Evolutionary conservation across 169 alveolate species (phyloP), one percentile per base, ranked within the genome.

Genomic region (Besnoitia besnoiti): DNA sequence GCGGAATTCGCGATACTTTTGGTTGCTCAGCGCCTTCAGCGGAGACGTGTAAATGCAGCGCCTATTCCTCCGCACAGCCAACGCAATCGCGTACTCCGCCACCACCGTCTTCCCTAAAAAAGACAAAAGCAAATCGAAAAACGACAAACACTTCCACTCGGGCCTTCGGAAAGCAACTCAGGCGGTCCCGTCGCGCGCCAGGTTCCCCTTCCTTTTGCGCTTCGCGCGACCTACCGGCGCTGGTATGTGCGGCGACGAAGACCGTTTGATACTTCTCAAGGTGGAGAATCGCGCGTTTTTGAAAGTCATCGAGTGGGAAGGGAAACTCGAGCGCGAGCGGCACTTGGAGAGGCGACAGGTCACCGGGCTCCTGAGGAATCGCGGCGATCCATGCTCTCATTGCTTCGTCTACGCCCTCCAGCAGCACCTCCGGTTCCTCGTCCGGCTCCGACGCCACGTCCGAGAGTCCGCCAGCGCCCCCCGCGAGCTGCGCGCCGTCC

Each of bases 221-320:
- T 4, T 4, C 3, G 59, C 35, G 51, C 10, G n/a, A 7, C 40
- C 8, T 44, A 91, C 93, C 99, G 4, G 99, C 99, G 94, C 98
- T 98, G 33, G 99, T 99, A 92, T 99, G 99, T 2, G 99, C 99
- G 67, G 99, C 99, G 0, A 99, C 99, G 76, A 99, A 98, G 16
- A 99, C 99, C 91, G 97, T 98, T 91, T 98, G 97, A 85, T 96
- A 96, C 75, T 97, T 96, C 91, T 98, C 99, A 40, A 99, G 95
- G 91, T 98, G 97, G 47, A 97, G 94, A 19, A 99, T 96, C 1
- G 99, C 99, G 85, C 99, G 96, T 93, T 99, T 99, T 96, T 99
- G 99, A 95, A 99, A 99, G 76, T 93, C 98, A 91, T 99, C 99
- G 80, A 99, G 96, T 92, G 98, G 99, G 94, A 98, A 99, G 10